phyloP scores from a whole-genome alignment of 441 rosid genomes.

The Mallotus repandus region DNA sequence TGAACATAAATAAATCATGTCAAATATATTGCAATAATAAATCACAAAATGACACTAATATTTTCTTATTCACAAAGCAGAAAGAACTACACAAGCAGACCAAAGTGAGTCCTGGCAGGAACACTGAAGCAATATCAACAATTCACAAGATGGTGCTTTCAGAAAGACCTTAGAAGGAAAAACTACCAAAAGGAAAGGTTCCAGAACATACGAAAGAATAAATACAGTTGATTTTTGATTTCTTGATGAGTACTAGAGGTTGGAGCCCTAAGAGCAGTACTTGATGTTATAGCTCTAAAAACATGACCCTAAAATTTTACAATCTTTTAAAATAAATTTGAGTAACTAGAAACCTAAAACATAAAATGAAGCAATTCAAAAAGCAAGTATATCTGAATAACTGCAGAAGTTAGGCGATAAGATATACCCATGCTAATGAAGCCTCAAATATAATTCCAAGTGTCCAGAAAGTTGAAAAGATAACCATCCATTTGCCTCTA shows the following conservation, averaged over 20 bases:
- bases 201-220: not conserved
- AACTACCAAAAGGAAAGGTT: not conserved
- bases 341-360: not conserved
- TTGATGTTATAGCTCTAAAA: not conserved
- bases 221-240: not conserved
- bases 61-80: not conserved
- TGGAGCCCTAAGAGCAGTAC: not conserved
- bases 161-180: not conserved
- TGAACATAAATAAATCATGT: too few species aligned
- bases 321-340: not conserved
- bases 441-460: slow-evolving; percentile 59
- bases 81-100: not conserved
- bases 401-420: not conserved
- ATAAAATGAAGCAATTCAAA: not conserved
- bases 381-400: not conserved
- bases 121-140: not conserved
- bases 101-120: not conserved
- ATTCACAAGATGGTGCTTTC: not conserved
- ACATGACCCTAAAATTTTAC: not conserved
- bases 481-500: slow-evolving; percentile 58
- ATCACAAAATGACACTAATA: not conserved
- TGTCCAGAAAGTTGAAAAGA: slow-evolving; percentile 54
- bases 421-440: slow-evolving; percentile 55
- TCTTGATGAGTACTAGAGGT: not conserved
- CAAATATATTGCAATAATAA: not conserved